A percentile compares a stretch with the other conserved stretches of the same genome.
Conservation (phyloP, 2,329 filamentous ascomycete species). For the Periconia sp. region DNA sequence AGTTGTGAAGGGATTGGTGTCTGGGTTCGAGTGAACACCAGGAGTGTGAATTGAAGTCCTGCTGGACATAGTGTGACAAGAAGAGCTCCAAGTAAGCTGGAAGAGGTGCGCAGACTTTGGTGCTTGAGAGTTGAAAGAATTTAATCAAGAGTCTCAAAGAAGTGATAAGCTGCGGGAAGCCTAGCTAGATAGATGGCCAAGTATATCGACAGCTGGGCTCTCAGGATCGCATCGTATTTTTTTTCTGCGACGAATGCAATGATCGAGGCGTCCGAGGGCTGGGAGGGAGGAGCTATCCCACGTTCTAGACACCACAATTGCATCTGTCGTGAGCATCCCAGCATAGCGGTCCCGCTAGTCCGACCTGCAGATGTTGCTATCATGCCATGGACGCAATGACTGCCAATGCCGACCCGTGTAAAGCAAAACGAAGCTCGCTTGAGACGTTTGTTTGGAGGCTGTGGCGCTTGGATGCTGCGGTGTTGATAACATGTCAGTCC, state of each 20-base stretch:
- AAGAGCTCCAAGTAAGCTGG: background rate
- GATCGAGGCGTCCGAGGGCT: background rate
- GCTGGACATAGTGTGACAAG: constrained; percentile 19
- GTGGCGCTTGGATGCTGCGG: background rate
- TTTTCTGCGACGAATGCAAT: background rate
- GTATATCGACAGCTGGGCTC: background rate
- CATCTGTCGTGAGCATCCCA: background rate
- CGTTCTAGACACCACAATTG: background rate
- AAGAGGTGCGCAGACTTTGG: background rate
- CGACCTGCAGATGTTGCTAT: no score
- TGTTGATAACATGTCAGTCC: background rate
- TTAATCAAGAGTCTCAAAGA: background rate
- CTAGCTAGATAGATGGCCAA: background rate
- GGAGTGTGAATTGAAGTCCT: constrained; percentile 21
- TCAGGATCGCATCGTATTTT: background rate
- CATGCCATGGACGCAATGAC: no score
- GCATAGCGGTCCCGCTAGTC: background rate
- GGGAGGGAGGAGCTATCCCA: background rate
- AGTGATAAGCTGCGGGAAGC: background rate
- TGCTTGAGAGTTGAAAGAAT: background rate
- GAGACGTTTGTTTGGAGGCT: constrained; percentile 2
- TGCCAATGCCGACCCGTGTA: background rate
- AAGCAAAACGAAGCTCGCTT: background rate
- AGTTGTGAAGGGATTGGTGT: constrained; percentile 25
- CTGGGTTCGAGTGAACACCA: constrained; percentile 11